These are phyloP conservation scores for Podospora didyma DNA, from an alignment of 495 filamentous ascomycete species.

Conservation along the genomic window DNA sequence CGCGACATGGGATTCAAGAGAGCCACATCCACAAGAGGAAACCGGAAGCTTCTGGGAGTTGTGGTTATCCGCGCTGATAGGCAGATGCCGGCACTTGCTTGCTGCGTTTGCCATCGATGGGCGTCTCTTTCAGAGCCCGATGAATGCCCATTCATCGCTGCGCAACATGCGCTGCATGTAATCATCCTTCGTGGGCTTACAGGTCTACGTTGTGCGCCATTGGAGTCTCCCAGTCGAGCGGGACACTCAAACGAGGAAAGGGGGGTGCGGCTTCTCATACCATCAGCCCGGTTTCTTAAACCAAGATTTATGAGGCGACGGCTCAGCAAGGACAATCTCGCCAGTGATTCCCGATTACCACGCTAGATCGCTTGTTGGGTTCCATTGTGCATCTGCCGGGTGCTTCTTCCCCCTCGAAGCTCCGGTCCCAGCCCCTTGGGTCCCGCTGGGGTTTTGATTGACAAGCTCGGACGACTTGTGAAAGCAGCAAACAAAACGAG, in stretches of 20 bases:
- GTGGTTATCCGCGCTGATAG: neutral
- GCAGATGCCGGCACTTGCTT: neutral
- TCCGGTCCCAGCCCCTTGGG: neutral
- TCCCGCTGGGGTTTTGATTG: neutral
- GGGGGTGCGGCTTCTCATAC: neutral
- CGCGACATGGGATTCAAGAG: neutral
- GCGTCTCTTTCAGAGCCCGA: conserved; percentile 8
- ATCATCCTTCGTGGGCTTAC: neutral
- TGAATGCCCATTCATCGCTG: conserved; percentile 13
- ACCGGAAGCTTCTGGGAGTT: neutral
- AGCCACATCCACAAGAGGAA: neutral
- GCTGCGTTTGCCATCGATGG: conserved; percentile 13
- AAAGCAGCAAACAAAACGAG: neutral
- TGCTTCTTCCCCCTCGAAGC: neutral
- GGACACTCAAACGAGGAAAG: conserved; percentile 1
- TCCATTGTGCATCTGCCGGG: neutral
- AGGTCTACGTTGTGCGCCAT: conserved; percentile 1
- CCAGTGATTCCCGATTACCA: neutral
- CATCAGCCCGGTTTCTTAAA: neutral
- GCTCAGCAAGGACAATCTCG: neutral
- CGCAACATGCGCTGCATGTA: conserved; percentile 15
- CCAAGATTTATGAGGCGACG: neutral
- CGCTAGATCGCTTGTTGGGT: neutral
- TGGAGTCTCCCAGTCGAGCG: conserved; percentile 15
- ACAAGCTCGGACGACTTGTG: too few species aligned